phyloP scores from a whole-genome alignment of 2,329 filamentous ascomycete species.

The Tolypocladium cylindrosporum region DNA sequence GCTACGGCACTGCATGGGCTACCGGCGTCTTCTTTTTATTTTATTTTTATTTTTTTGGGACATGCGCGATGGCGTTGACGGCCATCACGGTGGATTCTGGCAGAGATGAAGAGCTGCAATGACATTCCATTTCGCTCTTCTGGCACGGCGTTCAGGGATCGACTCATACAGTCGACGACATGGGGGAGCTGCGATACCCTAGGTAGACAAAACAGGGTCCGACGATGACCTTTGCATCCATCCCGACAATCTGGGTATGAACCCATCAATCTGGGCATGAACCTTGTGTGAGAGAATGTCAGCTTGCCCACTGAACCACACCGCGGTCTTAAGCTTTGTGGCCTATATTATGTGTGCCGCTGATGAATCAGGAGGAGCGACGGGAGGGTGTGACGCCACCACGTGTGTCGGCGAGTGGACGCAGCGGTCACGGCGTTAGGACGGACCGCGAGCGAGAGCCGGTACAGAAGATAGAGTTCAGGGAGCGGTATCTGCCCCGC shows the following conservation, averaged over 20 bases:
- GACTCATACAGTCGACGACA: not conserved
- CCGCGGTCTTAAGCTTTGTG: not conserved
- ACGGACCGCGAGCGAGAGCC: too few relatives aligned
- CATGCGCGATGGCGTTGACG: not conserved
- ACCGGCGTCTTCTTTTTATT: too few relatives aligned
- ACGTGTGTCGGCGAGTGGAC: not conserved
- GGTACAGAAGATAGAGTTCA: too few relatives aligned
- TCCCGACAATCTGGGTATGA: too few relatives aligned
- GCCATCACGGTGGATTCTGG: not conserved
- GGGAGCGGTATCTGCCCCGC: too few relatives aligned
- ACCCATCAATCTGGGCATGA: not conserved
- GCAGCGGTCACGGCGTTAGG: not conserved
- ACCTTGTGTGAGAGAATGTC: not conserved
- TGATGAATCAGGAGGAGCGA: not conserved
- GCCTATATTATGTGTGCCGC: not conserved
- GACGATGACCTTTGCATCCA: not conserved
- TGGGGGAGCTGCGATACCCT: not conserved
- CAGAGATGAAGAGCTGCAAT: not conserved
- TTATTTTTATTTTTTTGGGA: not conserved
- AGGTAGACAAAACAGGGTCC: not conserved
- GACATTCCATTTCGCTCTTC: not conserved
- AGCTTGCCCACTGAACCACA: not conserved
- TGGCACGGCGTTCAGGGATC: not conserved
- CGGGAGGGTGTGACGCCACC: not conserved
- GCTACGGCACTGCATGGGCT: not conserved